phyloP scores from a whole-genome alignment of 2,329 filamentous ascomycete species.

The Stagonosporopsis chrysanthemi region DNA sequence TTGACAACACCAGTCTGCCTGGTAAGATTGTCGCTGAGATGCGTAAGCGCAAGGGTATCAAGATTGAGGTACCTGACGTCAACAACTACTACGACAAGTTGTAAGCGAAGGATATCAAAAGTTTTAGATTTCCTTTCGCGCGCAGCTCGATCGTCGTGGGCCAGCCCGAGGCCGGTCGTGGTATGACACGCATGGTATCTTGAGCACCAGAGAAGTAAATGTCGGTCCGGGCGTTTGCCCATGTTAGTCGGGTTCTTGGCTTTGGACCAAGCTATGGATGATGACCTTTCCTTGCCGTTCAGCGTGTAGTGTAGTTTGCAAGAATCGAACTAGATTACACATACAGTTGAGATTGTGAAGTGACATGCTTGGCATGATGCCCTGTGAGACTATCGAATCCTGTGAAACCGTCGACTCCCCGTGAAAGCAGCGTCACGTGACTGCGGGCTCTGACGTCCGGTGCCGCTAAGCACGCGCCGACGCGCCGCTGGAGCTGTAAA shows the following conservation, averaged over 20 bases:
- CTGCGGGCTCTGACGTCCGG: constrained; percentile 24
- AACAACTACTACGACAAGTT: constrained; percentile 99
- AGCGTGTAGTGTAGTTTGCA: constrained; percentile 47
- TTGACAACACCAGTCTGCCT: constrained; percentile 82
- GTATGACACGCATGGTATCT: constrained; percentile 43
- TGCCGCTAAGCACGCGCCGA: constrained; percentile 21
- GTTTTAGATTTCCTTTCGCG: constrained; percentile 54
- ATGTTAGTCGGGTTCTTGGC: constrained; percentile 38
- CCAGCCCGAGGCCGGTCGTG: constrained; percentile 46
- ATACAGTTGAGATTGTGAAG: constrained; percentile 11
- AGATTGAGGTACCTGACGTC: constrained; percentile 90
- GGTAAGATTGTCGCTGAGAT: constrained; percentile 85
- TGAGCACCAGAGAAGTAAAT: constrained; percentile 47
- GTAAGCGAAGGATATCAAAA: constrained; percentile 65
- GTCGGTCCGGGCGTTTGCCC: constrained; percentile 48
- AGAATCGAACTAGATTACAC: constrained; percentile 44
- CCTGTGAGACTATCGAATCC: too few relatives aligned
- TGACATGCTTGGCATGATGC: too few relatives aligned
- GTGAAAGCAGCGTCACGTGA: constrained; percentile 19
- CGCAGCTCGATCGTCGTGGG: constrained; percentile 45
- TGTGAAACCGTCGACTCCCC: neutral
- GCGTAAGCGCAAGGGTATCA: constrained; percentile 99
- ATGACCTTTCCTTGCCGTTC: constrained; percentile 46
- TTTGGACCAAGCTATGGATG: constrained; percentile 44
- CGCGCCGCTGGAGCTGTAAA: neutral